Evolutionary conservation across 352 stramenopile genomes (phyloP).

Genomic region (Globisporangium solare): DNA sequence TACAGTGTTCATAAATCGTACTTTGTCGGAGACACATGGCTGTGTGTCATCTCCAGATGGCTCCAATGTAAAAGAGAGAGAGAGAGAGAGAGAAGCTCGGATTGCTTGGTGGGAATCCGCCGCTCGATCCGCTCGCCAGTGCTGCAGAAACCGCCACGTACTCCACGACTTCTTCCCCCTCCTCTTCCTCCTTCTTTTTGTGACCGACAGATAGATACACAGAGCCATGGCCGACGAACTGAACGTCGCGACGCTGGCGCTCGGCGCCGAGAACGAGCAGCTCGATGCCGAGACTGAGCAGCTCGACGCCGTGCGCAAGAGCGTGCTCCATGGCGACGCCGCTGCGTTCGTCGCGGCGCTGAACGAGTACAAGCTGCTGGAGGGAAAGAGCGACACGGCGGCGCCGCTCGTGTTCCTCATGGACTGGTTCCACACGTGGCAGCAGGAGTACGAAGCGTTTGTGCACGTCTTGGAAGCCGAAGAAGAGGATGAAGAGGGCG

Average conservation of each 20-base stretch:
- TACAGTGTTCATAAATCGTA: background rate
- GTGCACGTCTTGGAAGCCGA: slow-evolving; percentile 65
- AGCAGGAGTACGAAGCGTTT: slow-evolving; percentile 84
- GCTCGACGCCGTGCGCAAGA: slow-evolving; percentile 52
- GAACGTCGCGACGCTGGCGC: slow-evolving; percentile 38
- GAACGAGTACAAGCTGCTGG: slow-evolving; percentile 20
- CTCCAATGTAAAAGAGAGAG: background rate
- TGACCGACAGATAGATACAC: background rate
- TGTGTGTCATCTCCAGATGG: background rate
- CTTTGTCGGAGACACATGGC: background rate
- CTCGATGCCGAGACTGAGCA: slow-evolving; percentile 28
- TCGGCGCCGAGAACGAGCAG: slow-evolving; percentile 29
- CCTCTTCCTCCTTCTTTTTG: no score
- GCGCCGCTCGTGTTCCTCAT: slow-evolving; percentile 65
- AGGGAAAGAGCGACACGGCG: slow-evolving; percentile 21
- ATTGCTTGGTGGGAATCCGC: background rate
- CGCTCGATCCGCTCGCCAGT: background rate
- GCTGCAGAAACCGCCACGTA: background rate
- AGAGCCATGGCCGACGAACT: slow-evolving; percentile 36
- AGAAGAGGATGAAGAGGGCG: slow-evolving; percentile 32
- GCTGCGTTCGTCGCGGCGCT: slow-evolving; percentile 37
- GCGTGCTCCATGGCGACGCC: slow-evolving; percentile 48
- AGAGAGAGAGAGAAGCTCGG: background rate
- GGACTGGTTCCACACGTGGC: slow-evolving; percentile 85
- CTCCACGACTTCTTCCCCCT: no score